Evolutionary conservation across 1,284 basidiomycete genomes (phyloP), one percentile per base, ranked within the genome.

Genomic region (Ustilago curta): DNA sequence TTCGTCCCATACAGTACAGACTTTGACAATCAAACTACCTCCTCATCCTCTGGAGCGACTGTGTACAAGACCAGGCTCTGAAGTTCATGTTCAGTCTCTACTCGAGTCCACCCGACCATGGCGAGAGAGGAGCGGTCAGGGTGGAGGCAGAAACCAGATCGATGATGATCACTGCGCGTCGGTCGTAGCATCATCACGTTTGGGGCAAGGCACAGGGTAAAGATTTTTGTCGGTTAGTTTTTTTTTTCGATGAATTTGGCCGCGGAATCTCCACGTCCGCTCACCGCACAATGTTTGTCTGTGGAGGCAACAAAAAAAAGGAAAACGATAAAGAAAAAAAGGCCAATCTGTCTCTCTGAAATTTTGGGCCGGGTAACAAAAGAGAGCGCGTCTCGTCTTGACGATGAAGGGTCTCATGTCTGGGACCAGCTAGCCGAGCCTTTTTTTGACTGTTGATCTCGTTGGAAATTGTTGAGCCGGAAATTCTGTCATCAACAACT

Each of bases 391-490:
- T 25, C 16, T 37, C 32, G 32, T 14, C 27, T 16, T 14, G 23
- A 44, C 18, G 29, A 9, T n/a, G 19, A 25, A 31, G 44, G 51
- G 58, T 43, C 50, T 62, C 59, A n/a, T 56, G 29, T n/a, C 27
- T 31, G 27, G 16, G 47, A 35, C 8, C 4, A 37, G 31, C 21
- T 50, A 48, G 45, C 48, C 48, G 48, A 50, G 32, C 25, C 6
- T 8, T 40, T 27, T 48, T 40, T 25, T 43, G 8, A 35, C 48
- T 40, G 27, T n/a, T 32, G 18, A 19, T 60, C 45, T 63, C 31
- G 54, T 57, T 59, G 52, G 52, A 57, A 62, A 66, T 51, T 66
- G 64, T 67, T 67, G 64, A 67, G 64, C 53, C 54, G 54, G 55
- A 35, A 35, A 47, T 48, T 47, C 49, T 59, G 51, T 54, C 56